These are phyloP conservation scores for Coemansia sp. DNA, from an alignment of 192 early-diverging fungal species.

Conservation along the genomic window DNA sequence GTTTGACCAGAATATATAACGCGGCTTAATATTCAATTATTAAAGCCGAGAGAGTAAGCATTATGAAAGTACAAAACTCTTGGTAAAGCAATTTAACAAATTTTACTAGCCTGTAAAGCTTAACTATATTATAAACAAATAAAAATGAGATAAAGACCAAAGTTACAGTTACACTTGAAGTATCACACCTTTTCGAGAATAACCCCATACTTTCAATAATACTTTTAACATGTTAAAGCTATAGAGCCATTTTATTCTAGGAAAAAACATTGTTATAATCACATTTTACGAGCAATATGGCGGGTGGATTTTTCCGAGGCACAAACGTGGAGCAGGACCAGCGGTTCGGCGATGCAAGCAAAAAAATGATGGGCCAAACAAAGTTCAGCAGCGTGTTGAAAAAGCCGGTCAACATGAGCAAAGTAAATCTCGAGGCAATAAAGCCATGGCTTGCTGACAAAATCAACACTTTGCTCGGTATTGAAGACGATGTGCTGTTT, in stretches of 20 bases:
- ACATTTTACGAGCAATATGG: conserved; percentile 14
- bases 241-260: background rate
- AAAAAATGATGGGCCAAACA: conserved; percentile 27
- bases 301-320: conserved; percentile 41
- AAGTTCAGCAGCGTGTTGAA: conserved; percentile 32
- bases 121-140: too few relatives aligned
- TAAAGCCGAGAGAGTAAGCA: too few relatives aligned
- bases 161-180: too few relatives aligned
- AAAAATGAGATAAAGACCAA: too few relatives aligned
- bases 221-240: background rate
- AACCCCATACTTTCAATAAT: background rate
- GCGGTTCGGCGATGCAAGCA: conserved; percentile 44
- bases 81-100: too few relatives aligned
- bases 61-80: too few relatives aligned
- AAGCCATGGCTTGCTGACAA: conserved; percentile 83
- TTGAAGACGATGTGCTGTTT: conserved; percentile 93
- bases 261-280: background rate
- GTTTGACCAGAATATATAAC: too few relatives aligned
- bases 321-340: conserved; percentile 48
- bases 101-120: too few relatives aligned
- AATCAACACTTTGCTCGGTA: conserved; percentile 73
- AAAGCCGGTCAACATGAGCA: conserved; percentile 65
- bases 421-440: conserved; percentile 85
- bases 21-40: too few relatives aligned
- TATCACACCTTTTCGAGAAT: background rate